Evolutionary conservation across 2,329 filamentous ascomycete genomes (phyloP).

Genomic region (Aspergillus sp.): DNA sequence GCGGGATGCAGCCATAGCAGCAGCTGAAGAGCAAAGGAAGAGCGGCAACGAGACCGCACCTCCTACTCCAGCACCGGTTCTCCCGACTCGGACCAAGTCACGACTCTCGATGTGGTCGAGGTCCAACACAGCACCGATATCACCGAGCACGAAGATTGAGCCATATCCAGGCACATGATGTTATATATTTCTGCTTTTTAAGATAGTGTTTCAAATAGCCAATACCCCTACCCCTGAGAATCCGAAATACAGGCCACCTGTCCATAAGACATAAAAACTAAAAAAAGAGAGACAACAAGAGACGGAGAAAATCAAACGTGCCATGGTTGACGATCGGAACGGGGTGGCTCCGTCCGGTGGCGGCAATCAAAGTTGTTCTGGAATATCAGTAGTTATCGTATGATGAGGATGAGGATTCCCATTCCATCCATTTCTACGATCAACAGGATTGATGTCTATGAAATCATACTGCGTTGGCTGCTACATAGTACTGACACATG

Average conservation of each 20-base stretch:
- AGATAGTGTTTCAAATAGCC: too few species aligned
- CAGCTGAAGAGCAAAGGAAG: slow-evolving; percentile 6
- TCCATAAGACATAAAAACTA: too few species aligned
- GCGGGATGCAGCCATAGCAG: slow-evolving; percentile 20
- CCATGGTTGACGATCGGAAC: too few species aligned
- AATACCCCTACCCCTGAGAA: too few species aligned
- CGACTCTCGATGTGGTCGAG: slow-evolving; percentile 23
- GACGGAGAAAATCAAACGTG: too few species aligned
- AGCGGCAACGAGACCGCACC: slow-evolving; percentile 1
- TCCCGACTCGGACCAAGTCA: slow-evolving; percentile 27
- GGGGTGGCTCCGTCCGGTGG: too few species aligned
- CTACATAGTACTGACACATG: too few species aligned
- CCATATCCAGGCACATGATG: slow-evolving; percentile 34
- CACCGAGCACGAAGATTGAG: slow-evolving; percentile 17
- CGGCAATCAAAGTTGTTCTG: not conserved
- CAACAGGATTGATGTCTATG: too few species aligned
- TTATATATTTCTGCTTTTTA: too few species aligned
- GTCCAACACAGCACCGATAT: slow-evolving; percentile 18
- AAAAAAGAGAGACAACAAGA: too few species aligned
- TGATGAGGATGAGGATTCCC: not conserved
- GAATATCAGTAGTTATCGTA: not conserved
- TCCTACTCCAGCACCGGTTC: slow-evolving; percentile 8
- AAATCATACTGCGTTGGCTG: too few species aligned
- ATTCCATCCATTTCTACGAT: not conserved
- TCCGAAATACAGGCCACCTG: too few species aligned